Conservation (phyloP, 306 rosid genomes). For the Crotalaria pallida region DNA sequence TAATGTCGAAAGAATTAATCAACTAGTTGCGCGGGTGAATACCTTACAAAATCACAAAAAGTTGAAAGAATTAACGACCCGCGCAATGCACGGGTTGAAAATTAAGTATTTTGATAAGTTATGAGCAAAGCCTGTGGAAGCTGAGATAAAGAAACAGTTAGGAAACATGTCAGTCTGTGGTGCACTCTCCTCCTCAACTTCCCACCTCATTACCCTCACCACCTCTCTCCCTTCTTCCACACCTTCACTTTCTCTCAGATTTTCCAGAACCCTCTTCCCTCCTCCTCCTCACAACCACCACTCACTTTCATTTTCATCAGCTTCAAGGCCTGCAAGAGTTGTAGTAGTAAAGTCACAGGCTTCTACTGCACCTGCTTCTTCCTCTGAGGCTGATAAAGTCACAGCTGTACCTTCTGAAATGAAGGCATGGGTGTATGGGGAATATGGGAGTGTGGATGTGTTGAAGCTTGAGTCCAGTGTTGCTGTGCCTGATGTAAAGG, state of each 20-base stretch:
- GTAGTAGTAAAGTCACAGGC: slow-evolving; percentile 59
- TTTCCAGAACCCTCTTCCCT: too few relatives aligned
- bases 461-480: slow-evolving; percentile 58
- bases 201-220: slow-evolving; percentile 30
- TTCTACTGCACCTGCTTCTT: slow-evolving; percentile 52
- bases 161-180: slow-evolving; percentile 27
- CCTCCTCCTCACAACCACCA: neutral
- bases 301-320: neutral
- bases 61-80: too few relatives aligned
- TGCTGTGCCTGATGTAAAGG: slow-evolving; percentile 66
- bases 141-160: slow-evolving; percentile 39
- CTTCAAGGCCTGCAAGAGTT: slow-evolving; percentile 21
- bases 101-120: too few relatives aligned
- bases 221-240: slow-evolving; percentile 21
- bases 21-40: too few relatives aligned
- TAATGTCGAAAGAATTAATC: too few relatives aligned
- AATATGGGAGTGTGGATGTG: slow-evolving; percentile 74
- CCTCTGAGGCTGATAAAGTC: slow-evolving; percentile 42
- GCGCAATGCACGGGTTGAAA: too few relatives aligned
- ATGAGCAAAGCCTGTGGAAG: neutral
- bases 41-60: too few relatives aligned
- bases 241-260: slow-evolving; percentile 20
- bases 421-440: slow-evolving; percentile 93
- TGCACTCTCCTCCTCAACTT: slow-evolving; percentile 45
- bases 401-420: slow-evolving; percentile 51